Evolutionary conservation across 352 stramenopile species (phyloP).

Genomic region (Albugo laibachii): DNA sequence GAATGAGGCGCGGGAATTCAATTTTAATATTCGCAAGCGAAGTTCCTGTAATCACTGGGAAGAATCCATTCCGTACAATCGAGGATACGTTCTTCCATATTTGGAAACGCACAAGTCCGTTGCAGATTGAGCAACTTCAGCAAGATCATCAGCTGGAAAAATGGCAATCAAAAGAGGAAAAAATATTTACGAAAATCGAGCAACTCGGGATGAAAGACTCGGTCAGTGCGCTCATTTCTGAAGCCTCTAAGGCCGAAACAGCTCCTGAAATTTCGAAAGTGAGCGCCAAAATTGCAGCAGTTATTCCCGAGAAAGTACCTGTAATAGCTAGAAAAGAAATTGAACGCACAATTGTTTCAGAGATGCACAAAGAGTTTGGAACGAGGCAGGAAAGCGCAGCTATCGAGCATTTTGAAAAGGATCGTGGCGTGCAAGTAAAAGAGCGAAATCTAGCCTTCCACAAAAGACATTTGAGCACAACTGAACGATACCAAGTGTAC

Average conservation of each 20-base stretch:
- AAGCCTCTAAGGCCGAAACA: conserved; percentile 18
- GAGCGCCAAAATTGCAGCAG: conserved; percentile 7
- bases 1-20: background rate
- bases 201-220: conserved; percentile 18
- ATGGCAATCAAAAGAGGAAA: conserved; percentile 28
- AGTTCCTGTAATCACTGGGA: conserved; percentile 55
- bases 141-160: conserved; percentile 32
- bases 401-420: conserved; percentile 42
- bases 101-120: conserved; percentile 63
- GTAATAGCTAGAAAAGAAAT: conserved; percentile 32
- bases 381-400: conserved; percentile 33
- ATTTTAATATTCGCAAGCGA: conserved; percentile 78
- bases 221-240: conserved; percentile 9
- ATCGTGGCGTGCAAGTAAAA: conserved; percentile 30
- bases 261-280: conserved; percentile 20
- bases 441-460: conserved; percentile 58
- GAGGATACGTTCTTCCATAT: conserved; percentile 63
- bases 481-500: conserved; percentile 28
- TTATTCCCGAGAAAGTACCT: conserved; percentile 17
- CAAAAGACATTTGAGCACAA: conserved; percentile 35
- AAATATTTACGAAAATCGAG: conserved; percentile 33
- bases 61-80: conserved; percentile 71
- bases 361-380: conserved; percentile 68
- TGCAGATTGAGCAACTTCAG: conserved; percentile 27
- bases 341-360: conserved; percentile 47